Evolutionary conservation across 441 rosid species (phyloP), one percentile per base, ranked within the genome.

Genomic region (Francoa sonchifolia): DNA sequence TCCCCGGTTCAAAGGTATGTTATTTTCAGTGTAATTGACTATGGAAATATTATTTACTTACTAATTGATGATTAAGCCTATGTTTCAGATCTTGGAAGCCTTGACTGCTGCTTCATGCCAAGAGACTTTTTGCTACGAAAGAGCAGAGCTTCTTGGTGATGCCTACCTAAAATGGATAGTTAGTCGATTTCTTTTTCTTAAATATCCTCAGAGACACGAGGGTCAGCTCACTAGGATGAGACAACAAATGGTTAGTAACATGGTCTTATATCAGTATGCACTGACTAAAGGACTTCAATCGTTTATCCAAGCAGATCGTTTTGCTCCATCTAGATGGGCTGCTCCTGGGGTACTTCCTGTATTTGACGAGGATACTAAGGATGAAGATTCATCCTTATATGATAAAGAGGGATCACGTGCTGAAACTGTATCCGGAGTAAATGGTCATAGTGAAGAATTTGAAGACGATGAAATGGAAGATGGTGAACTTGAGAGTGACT

Each of bases 201-300:
- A 84, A 67, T 73, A 83, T 71, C 99, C 97, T 2, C 94, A 92
- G 71, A 92, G 87, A 64, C 97, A 92, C 38, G 95, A 92, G 66
- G 99, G 97, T 50, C 99, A 92, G 58, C 89, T 92, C 22, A 87
- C 99, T 8, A 74, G 99, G 71, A 87, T 87, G 99, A 79, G 99
- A 52, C 99, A 92, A 50, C 94, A 87, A 38, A 87, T 87, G 99
- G 99, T 92, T 43, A 83, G 99, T 49, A 92, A 92, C 75, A 67
- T 87, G 84, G 92, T 87, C 38, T 70, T 92, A 47, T 92, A 87
- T 47, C 95, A 75, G 54, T 72, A 63, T 58, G 94, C 99, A 10
- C 55, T 92, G 43, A 70, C 45, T 20, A 83, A 81, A 62, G 94
- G 87, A 44, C 92, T 92, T 49, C 99, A 87, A 49, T 92, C 95